A percentile compares a stretch with the other conserved stretches of the same genome.
Conservation (phyloP, 352 stramenopile species). For the Pythium sukuiense region DNA sequence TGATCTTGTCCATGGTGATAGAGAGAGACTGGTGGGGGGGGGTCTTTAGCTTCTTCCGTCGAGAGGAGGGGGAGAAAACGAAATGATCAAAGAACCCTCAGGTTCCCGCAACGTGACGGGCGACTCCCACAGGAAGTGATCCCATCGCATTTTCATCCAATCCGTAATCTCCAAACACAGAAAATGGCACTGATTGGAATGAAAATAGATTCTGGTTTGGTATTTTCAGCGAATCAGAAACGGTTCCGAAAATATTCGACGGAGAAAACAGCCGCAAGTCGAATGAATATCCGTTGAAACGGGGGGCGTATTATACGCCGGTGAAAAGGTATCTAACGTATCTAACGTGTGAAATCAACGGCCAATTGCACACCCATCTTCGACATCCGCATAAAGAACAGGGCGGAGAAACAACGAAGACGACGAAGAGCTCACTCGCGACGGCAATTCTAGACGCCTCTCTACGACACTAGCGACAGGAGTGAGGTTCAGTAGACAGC, state of each 20-base stretch:
- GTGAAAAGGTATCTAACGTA: neutral
- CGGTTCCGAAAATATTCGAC: conserved; percentile 16
- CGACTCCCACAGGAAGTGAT: conserved; percentile 16
- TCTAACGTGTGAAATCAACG: conserved; percentile 15
- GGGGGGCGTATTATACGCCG: no score
- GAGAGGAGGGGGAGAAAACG: conserved; percentile 14
- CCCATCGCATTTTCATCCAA: conserved; percentile 13
- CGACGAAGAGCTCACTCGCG: conserved; percentile 1
- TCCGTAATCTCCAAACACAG: neutral
- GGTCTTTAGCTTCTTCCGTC: conserved; percentile 18
- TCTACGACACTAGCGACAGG: neutral
- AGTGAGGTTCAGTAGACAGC: neutral
- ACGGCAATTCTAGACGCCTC: neutral
- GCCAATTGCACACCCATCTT: neutral
- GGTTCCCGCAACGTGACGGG: neutral
- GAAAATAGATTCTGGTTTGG: neutral
- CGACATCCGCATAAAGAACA: conserved; percentile 6
- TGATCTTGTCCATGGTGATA: conserved; percentile 70
- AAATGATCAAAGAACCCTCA: conserved; percentile 18
- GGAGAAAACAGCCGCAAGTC: neutral
- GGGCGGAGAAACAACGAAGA: neutral
- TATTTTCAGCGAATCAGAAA: conserved; percentile 26
- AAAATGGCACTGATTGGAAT: conserved; percentile 8
- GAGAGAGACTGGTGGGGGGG: neutral
- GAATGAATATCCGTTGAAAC: neutral